Base-by-base conservation (phyloP, 305 asterid species). In the Fraxinus sp. region DNA sequence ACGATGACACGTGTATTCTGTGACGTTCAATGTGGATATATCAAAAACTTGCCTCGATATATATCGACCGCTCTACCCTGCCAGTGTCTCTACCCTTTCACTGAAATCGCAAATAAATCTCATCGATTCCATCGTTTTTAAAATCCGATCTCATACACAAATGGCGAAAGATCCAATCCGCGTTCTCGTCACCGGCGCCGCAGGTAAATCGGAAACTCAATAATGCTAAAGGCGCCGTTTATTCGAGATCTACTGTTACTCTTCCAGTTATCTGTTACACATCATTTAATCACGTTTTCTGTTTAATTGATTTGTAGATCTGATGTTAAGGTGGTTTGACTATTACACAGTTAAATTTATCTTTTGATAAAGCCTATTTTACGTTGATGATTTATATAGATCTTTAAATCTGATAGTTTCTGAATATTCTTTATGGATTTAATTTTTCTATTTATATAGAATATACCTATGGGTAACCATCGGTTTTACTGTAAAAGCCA, bases 101-200 rank as follows among this genome's bases (percentile, higher is more conserved):
- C 59, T 37, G 64, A 10, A 71, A 75, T 74, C 74, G 16, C 74
- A 26, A 68, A 26, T 9, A 68, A 13, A 16, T 24, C 46, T 78
- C 83, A 1, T 83, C 68, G 82, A 57, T 28, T 30, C 5, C 83
- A 52, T 80, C 82, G 79, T 7, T 52, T 75, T 22, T 35, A 88
- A 16, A 83, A 78, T 73, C 87, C 68, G 80, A 87, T 84, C 90
- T 79, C 36, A 0, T 24, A 36, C 77, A 33, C 41, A 49, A 77
- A 93, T 93, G 98, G 97, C 97, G 10, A 92, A 93, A 36, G 94
- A 91, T 70, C 98, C 98, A 76, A 89, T 90, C 68, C 91, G 97
- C 16, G 97, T 93, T 71, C 97, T 93, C 79, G 98, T 93, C 83
- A 92, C 98, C 77, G 98, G 98, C 41, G 98, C 98, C 49, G 98